These are phyloP conservation scores for Vitis hybrid DNA, from an alignment of 177 flowering plant species.

Conservation along the genomic window DNA sequence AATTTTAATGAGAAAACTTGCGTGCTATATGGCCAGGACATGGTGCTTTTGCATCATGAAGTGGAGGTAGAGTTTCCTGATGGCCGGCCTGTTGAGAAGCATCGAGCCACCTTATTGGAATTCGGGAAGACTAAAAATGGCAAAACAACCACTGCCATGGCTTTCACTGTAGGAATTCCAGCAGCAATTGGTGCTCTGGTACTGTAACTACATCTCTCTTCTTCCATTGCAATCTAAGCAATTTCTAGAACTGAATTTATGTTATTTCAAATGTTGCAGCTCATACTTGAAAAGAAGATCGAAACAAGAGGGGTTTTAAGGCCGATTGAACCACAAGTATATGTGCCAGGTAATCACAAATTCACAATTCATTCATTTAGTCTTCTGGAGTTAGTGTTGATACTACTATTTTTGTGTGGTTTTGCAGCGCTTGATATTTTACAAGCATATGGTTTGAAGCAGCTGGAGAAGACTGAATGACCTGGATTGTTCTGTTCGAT, in stretches of 20 bases:
- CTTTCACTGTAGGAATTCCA: conserved; percentile 90
- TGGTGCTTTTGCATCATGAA: conserved; percentile 95
- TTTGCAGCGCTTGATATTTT: conserved; percentile 42
- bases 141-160: conserved; percentile 79
- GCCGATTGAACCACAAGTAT: conserved; percentile 84
- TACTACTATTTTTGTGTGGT: conserved; percentile 1
- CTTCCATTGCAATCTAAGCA: neutral
- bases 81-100: conserved; percentile 52
- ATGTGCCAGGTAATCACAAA: conserved; percentile 61
- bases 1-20: neutral
- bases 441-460: conserved; percentile 69
- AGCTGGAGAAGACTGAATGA: conserved; percentile 58
- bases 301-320: conserved; percentile 69
- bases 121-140: conserved; percentile 67
- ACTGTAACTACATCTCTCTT: neutral
- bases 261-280: conserved; percentile 42
- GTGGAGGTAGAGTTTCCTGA: conserved; percentile 76
- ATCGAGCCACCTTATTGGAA: conserved; percentile 71
- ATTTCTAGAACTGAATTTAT: neutral
- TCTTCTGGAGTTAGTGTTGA: neutral
- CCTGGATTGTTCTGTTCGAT: neutral
- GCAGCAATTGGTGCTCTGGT: conserved; percentile 97
- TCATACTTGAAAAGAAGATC: conserved; percentile 66
- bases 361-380: neutral
- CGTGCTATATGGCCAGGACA: conserved; percentile 53